Evolutionary conservation across 2,329 filamentous ascomycete genomes (phyloP), one percentile per base, ranked within the genome.

Genomic region (Emergomyces africanus): DNA sequence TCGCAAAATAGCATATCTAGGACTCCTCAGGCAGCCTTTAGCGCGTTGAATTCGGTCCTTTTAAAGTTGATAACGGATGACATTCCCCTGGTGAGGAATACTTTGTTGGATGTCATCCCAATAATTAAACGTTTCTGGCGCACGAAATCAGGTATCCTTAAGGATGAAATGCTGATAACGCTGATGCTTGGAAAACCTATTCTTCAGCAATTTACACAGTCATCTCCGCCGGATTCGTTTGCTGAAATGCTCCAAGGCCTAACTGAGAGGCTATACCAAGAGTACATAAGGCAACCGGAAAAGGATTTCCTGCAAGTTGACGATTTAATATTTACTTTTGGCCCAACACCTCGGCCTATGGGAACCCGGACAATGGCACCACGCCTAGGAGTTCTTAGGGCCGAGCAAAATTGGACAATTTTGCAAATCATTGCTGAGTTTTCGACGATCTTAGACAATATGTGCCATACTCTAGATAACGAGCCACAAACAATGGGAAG

Each of bases 71-170:
- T 88, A 59, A 83, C 85, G 53, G 88, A 96, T 66, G 81, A 88
- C 61, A 78, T 85, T 15, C 71, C 77, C 0, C 77, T 90, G 57
- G 82, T 86, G 2, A 81, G 81, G 63, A 77, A 76, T 39, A 74
- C 86, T 42, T 79, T 87, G 18, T 75, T 78, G 58, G 78, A 82
- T 6, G 70, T 91, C 8, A 68, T 96, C 28, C 87, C 89, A 1
- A 71, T 91, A 50, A 83, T 96, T 63, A 83, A 81, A 59, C 80
- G 83, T 55, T 83, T 90, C 74, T 99, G 92, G 91, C 79, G 84
- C 63, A 80, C 82, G n/a, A 88, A 87, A 64, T 81, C 82, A 51
- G 72, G 80, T 30, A 79, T 81, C 15, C 64, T 94, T 55, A 84
- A 86, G 64, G 88, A 92, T 63, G 89, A 90, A 70, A 87, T 96